Percentiles rank a stretch among this genome's conserved stretches.
Evolutionary conservation across 2,329 filamentous ascomycete species (phyloP).

Genomic region (Didymella keratinophila): DNA sequence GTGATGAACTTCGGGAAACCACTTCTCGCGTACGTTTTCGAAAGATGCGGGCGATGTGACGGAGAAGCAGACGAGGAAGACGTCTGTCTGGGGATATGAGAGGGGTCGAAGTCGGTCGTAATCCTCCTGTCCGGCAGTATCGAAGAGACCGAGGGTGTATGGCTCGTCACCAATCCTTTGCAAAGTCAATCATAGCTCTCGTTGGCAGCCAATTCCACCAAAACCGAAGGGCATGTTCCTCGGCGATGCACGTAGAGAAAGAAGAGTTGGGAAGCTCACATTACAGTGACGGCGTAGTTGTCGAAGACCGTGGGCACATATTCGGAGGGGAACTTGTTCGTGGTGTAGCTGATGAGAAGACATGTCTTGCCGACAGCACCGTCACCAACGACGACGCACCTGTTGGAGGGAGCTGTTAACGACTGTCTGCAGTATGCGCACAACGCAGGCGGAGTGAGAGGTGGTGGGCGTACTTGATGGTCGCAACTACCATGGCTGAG

Average conservation of each 20-base stretch:
- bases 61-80: conserved; percentile 98
- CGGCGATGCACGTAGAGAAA: background rate
- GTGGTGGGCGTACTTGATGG: conserved; percentile 51
- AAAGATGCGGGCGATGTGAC: conserved; percentile 97
- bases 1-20: conserved; percentile 98
- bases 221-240: background rate
- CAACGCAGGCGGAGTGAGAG: conserved; percentile 2
- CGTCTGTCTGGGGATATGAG: conserved; percentile 97
- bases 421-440: conserved; percentile 1
- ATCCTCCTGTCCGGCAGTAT: conserved; percentile 99
- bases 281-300: conserved; percentile 99
- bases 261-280: conserved; percentile 68
- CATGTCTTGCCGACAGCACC: conserved; percentile 99
- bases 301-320: conserved; percentile 99
- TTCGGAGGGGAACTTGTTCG: conserved; percentile 99
- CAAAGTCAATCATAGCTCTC: conserved; percentile 36
- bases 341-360: conserved; percentile 98
- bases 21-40: conserved; percentile 98
- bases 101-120: conserved; percentile 96
- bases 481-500: conserved; percentile 51
- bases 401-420: conserved; percentile 51
- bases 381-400: conserved; percentile 98
- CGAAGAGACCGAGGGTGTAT: conserved; percentile 95
- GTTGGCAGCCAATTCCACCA: background rate
- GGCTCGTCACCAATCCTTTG: conserved; percentile 97